A percentile compares a stretch with the other conserved stretches of the same genome.
Evolutionary conservation across 108 stramenopile species (phyloP).

Genomic region (Skeletonema costatum): DNA sequence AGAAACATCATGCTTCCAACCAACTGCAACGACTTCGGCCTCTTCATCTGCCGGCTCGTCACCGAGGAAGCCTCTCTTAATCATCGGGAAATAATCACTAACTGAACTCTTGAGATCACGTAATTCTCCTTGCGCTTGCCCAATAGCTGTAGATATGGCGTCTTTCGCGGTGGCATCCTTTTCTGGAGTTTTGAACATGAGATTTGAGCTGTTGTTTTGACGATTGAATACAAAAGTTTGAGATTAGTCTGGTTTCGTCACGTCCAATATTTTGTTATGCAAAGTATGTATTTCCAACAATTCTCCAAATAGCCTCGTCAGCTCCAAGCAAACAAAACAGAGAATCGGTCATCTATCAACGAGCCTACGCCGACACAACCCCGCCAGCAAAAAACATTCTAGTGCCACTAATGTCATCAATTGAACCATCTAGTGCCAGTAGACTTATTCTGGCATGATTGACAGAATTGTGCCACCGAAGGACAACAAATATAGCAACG

Average conservation of each 20-base stretch:
- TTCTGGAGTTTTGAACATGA: conserved; percentile 9
- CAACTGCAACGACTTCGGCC: conserved; percentile 66
- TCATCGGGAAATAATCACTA: conserved; percentile 83
- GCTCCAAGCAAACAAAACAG: conserved; percentile 17
- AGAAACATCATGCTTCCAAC: conserved; percentile 82
- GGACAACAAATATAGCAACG: conserved; percentile 13
- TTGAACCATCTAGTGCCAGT: conserved; percentile 18
- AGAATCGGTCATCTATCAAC: neutral
- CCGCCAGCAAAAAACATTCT: neutral
- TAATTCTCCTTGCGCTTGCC: conserved; percentile 28
- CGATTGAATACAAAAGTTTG: neutral
- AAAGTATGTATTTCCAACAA: conserved; percentile 9
- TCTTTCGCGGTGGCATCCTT: conserved; percentile 2
- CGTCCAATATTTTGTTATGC: neutral
- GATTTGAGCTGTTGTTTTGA: neutral
- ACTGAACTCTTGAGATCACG: conserved; percentile 31
- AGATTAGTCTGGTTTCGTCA: neutral
- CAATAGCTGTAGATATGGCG: conserved; percentile 4
- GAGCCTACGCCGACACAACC: conserved; percentile 6
- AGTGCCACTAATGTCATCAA: neutral
- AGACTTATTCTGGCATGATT: conserved; percentile 15
- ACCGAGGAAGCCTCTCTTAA: conserved; percentile 67
- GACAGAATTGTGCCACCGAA: conserved; percentile 17
- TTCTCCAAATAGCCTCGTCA: conserved; percentile 1
- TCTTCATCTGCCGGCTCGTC: conserved; percentile 60